Evolutionary conservation across 2,329 filamentous ascomycete species (phyloP), one percentile per base, ranked within the genome.

Genomic region (Dichotomopilus funicola): DNA sequence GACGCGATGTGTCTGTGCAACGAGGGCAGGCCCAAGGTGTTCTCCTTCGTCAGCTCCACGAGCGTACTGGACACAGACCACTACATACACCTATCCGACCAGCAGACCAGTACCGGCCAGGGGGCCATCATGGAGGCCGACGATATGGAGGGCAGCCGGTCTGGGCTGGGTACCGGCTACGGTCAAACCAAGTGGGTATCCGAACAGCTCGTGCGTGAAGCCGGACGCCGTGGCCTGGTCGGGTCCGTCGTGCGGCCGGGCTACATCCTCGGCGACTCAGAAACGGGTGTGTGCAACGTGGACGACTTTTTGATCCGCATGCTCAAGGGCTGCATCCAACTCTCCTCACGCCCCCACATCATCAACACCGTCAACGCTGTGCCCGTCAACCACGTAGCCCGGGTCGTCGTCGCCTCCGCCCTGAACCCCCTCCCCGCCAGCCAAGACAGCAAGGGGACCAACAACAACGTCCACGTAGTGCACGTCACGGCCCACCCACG

Each of bases 261-360:
- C 35, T 96, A 96, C 68, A 84, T 96, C 40, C 78, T 87, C 4
- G 92, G 91, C 31, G 84, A 91, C 67, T 79, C 81, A 1, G 71
- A 76, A 45, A 83, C 80, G 10, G 91, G 91, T 51, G 81, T 82
- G 59, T 87, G 75, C 68, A 89, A 87, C 69, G 91, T 85, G 1
- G 92, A 97, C 66, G 92, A 96, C 71, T 97, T 96, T 75, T 74
- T 97, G 6, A 81, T 96, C 61, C 83, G 92, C 41, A 82, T 96
- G 73, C 74, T 86, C 55, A 96, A 96, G 74, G 91, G 90, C 55
- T 95, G 90, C 65, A 76, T 95, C 50, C 91, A 97, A 71, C 77
- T 96, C 2, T 75, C 75, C 2, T 77, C 78, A 2, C 79, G 89
- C 0, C 92, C 91, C 1, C 79, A 81, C 62, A 95, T 96, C 63